phyloP scores from a whole-genome alignment of 257 asterid genomes.

The Anisodus acutangulus region DNA sequence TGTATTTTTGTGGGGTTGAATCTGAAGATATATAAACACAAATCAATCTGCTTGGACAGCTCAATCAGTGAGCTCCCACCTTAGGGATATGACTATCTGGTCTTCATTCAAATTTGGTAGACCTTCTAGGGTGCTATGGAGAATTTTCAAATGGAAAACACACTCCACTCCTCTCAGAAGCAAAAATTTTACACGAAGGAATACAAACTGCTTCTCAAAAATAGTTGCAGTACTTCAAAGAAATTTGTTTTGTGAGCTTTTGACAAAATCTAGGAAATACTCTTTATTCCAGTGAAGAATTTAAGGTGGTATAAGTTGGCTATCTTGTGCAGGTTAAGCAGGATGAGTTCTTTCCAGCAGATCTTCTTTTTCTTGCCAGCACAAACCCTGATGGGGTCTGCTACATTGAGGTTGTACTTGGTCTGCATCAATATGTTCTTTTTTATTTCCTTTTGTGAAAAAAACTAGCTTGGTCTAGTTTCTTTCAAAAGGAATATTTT shows the following conservation, averaged over 20 bases:
- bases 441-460: conserved; percentile 28
- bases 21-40: not conserved
- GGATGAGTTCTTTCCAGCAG: conserved; percentile 97
- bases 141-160: not conserved
- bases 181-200: conserved; percentile 4
- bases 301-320: not conserved
- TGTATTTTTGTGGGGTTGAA: conserved; percentile 10
- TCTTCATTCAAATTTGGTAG: not conserved
- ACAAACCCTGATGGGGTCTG: conserved; percentile 97
- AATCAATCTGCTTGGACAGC: not conserved
- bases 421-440: conserved; percentile 34
- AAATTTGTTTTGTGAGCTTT: not conserved
- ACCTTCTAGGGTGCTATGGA: conserved; percentile 1
- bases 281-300: conserved; percentile 12
- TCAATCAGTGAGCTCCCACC: conserved; percentile 1
- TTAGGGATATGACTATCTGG: conserved; percentile 10
- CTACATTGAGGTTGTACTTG: conserved; percentile 81
- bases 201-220: not conserved
- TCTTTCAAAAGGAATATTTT: conserved; percentile 16
- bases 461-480: not conserved
- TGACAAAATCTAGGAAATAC: conserved; percentile 9
- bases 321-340: conserved; percentile 76
- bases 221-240: not conserved
- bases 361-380: conserved; percentile 89
- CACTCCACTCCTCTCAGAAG: not conserved